A percentile compares a stretch with the other conserved stretches of the same genome.
Evolutionary conservation across 495 filamentous ascomycete genomes (phyloP).

Genomic region (Saxophila tyrrhenica): DNA sequence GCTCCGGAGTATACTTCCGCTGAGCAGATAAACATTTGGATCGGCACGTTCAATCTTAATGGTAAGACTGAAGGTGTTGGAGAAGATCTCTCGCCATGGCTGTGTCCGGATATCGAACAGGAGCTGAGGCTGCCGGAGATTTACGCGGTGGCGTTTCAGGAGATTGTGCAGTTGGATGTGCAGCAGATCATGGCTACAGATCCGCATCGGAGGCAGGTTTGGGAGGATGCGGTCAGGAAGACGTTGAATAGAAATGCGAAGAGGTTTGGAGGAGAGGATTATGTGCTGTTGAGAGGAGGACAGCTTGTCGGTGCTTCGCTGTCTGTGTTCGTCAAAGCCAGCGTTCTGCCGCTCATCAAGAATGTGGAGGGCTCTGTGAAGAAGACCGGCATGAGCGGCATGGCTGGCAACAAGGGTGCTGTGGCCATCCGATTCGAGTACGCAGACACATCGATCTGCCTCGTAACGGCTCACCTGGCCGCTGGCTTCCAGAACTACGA

Average conservation of each 20-base stretch:
- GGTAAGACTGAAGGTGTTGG: constrained; percentile 64
- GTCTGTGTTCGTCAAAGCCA: constrained; percentile 77
- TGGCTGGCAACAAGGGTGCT: constrained; percentile 96
- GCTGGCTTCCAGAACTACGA: constrained; percentile 97
- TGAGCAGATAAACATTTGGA: constrained; percentile 52
- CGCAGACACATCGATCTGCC: constrained; percentile 84
- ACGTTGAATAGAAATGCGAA: constrained; percentile 63
- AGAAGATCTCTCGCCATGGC: constrained; percentile 74
- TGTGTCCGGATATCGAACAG: constrained; percentile 47
- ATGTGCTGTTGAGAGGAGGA: constrained; percentile 79
- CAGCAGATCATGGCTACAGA: constrained; percentile 99
- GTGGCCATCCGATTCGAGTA: constrained; percentile 95
- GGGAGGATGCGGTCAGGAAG: constrained; percentile 71
- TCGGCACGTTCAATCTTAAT: constrained; percentile 92
- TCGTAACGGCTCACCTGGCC: constrained; percentile 92
- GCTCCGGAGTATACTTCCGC: constrained; percentile 36
- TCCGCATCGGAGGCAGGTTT: constrained; percentile 68
- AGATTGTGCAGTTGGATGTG: constrained; percentile 91
- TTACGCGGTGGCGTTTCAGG: constrained; percentile 84
- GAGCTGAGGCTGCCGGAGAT: constrained; percentile 58
- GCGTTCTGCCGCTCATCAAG: constrained; percentile 67
- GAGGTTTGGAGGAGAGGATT: constrained; percentile 53
- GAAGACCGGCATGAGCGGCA: constrained; percentile 95
- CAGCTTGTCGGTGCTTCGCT: constrained; percentile 91
- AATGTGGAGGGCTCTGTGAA: constrained; percentile 94